phyloP scores from a whole-genome alignment of 805 yeast species.

The Saccharomycopsis fodiens region DNA sequence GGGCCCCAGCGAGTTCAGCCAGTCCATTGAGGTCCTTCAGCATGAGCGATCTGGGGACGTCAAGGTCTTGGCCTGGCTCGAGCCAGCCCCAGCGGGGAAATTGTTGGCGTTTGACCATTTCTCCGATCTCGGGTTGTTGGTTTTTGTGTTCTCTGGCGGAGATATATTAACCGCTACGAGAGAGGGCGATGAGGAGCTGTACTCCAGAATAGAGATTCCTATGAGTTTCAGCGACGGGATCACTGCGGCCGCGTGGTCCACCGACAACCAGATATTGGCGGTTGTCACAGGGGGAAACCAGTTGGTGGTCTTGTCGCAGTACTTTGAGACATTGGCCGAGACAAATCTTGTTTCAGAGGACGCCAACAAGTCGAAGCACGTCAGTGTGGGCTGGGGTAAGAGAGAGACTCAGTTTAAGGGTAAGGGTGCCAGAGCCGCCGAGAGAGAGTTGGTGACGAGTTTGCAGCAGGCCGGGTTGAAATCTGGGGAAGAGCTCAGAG shows the following conservation, averaged over 20 bases:
- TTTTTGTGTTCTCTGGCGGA: conserved; percentile 66
- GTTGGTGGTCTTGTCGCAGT: conserved; percentile 60
- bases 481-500: conserved; percentile 60
- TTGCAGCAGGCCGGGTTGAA: conserved; percentile 52
- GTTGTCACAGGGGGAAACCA: conserved; percentile 56
- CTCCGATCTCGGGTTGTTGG: conserved; percentile 56
- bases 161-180: conserved; percentile 65
- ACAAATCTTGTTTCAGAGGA: conserved; percentile 51
- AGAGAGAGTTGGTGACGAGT: conserved; percentile 48
- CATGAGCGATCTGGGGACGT: conserved; percentile 56
- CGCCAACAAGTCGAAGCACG: conserved; percentile 65
- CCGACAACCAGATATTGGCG: conserved; percentile 81
- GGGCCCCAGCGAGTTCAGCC: conserved; percentile 44
- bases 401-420: conserved; percentile 96
- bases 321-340: conserved; percentile 75
- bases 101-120: conserved; percentile 55
- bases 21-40: conserved; percentile 68
- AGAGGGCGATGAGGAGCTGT: conserved; percentile 36
- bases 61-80: conserved; percentile 53
- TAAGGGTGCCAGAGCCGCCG: conserved; percentile 75
- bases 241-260: conserved; percentile 74
- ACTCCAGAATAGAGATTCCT: conserved; percentile 58
- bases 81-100: conserved; percentile 30
- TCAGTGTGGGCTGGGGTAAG: conserved; percentile 98
- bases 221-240: conserved; percentile 80